These are phyloP conservation scores for Saprolegnia diclina DNA, from an alignment of 352 stramenopile species.

Conservation along the genomic window DNA sequence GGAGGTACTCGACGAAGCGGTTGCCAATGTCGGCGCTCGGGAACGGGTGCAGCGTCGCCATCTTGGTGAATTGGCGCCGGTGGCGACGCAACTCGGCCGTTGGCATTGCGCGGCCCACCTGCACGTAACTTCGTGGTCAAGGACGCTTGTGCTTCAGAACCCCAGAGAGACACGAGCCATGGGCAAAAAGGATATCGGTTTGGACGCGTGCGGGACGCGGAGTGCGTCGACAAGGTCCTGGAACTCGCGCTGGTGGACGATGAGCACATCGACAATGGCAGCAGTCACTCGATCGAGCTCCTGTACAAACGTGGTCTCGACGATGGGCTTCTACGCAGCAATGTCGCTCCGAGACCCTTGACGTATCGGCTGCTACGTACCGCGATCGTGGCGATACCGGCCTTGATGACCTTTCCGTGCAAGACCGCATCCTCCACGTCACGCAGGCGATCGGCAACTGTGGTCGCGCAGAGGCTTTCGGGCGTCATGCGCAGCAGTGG, in stretches of 20 bases:
- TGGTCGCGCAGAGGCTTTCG: slow-evolving; percentile 30
- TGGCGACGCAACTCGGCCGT: slow-evolving; percentile 59
- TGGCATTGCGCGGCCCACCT: slow-evolving; percentile 45
- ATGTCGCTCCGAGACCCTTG: neutral
- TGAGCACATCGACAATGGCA: slow-evolving; percentile 50
- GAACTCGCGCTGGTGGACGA: slow-evolving; percentile 59
- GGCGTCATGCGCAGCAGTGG: slow-evolving; percentile 75
- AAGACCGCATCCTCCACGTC: slow-evolving; percentile 51
- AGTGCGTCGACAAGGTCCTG: slow-evolving; percentile 43
- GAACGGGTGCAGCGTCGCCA: slow-evolving; percentile 57
- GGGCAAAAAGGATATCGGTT: slow-evolving; percentile 22
- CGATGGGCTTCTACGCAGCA: slow-evolving; percentile 31
- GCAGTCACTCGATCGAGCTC: slow-evolving; percentile 56
- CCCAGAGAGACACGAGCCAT: too few relatives aligned
- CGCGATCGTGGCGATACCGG: slow-evolving; percentile 56
- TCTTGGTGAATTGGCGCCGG: slow-evolving; percentile 77
- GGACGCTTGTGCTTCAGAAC: neutral
- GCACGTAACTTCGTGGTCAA: slow-evolving; percentile 27
- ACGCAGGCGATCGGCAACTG: slow-evolving; percentile 35
- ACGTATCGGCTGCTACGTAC: slow-evolving; percentile 21
- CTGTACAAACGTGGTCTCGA: slow-evolving; percentile 67
- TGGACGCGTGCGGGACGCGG: slow-evolving; percentile 35
- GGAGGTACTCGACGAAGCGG: slow-evolving; percentile 70
- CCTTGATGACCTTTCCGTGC: slow-evolving; percentile 61
- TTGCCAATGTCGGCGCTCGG: slow-evolving; percentile 48